Base-by-base conservation (phyloP, 805 yeast genomes). In the Debaryomyces hansenii region DNA sequence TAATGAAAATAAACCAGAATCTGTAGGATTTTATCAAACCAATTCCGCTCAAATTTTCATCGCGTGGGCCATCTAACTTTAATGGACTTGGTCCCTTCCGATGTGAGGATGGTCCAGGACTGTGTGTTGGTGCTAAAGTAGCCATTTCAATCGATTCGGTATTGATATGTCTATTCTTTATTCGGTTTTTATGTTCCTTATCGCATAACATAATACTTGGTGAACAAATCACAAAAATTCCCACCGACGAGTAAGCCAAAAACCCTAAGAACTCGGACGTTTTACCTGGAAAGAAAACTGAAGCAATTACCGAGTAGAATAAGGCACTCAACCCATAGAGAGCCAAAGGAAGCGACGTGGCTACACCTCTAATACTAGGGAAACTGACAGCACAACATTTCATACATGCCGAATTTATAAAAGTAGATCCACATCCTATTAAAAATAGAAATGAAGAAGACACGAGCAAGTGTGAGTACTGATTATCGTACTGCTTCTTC, bases 241-340 rank as follows among this genome's bases (percentile, higher is more conserved):
- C 64, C 16, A 76, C 55, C 7, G 78, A 62, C 9, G 79, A 68
- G 45, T 62, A 63, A 0, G 75, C 72, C 40, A 82, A 50, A 39
- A 79, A 72, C 2, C 75, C 75, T 49, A 81, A 56, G 44, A 85
- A 79, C 5, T 70, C 74, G 14, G 74, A 72, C 0, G 90, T 84
- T 48, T 82, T 79, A 2, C 84, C 83, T 0, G 84, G 79, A 49
- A 67, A 81, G 46, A 81, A 69, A 12, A 70, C 52, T 9, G 79
- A 66, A 1, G 84, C 84, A 18, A 82, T 55, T 1, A 77, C 69
- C 1, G 90, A 84, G 58, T 79, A 84, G 42, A 83, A 74, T 55
- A 84, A 74, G 4, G 94, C 94, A 59, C 87, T 80, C 12, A 85
- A 72, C 0, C 95, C 95, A 61, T 83, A 85, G 38, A 85, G 77